Evolutionary conservation across 208 protist species (phyloP).

Genomic region (Novymonas esmeraldas): DNA sequence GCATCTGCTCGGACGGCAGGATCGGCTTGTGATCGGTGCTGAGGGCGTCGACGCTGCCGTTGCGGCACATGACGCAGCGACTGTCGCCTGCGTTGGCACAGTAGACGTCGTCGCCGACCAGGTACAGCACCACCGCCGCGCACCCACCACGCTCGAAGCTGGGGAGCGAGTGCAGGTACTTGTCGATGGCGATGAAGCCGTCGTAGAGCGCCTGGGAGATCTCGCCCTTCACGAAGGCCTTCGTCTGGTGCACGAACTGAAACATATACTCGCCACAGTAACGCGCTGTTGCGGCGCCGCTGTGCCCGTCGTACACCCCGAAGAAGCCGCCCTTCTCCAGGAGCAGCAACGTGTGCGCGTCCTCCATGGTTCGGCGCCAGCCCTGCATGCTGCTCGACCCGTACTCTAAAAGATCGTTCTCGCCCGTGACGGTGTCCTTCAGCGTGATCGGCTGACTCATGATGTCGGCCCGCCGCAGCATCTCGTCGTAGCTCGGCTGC

Average conservation of each 20-base stretch:
- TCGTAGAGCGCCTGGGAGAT: constrained; percentile 79
- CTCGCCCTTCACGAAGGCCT: constrained; percentile 59
- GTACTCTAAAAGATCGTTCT: constrained; percentile 72
- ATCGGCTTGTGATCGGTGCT: constrained; percentile 95
- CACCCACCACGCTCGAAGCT: constrained; percentile 81
- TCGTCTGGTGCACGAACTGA: constrained; percentile 66
- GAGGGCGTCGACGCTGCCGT: constrained; percentile 87
- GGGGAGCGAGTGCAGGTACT: constrained; percentile 57
- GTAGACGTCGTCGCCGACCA: constrained; percentile 80
- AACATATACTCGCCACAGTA: constrained; percentile 85
- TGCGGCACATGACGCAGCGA: constrained; percentile 84
- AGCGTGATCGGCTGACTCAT: constrained; percentile 82
- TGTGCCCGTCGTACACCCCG: constrained; percentile 93
- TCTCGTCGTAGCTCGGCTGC: constrained; percentile 54
- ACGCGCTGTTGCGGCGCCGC: constrained; percentile 64
- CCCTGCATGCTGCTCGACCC: constrained; percentile 90
- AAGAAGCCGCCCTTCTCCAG: constrained; percentile 85
- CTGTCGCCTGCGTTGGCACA: constrained; percentile 95
- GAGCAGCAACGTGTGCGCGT: constrained; percentile 83
- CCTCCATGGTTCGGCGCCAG: constrained; percentile 92
- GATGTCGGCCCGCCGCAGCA: constrained; percentile 84
- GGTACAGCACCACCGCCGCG: constrained; percentile 83
- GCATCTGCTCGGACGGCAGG: constrained; percentile 67
- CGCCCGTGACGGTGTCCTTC: constrained; percentile 64
- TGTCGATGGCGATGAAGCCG: constrained; percentile 87